Percentiles rank a stretch among this genome's conserved stretches.
Conservation (phyloP, 768 basidiomycete genomes). For the Termitomyces bulborhizus region DNA sequence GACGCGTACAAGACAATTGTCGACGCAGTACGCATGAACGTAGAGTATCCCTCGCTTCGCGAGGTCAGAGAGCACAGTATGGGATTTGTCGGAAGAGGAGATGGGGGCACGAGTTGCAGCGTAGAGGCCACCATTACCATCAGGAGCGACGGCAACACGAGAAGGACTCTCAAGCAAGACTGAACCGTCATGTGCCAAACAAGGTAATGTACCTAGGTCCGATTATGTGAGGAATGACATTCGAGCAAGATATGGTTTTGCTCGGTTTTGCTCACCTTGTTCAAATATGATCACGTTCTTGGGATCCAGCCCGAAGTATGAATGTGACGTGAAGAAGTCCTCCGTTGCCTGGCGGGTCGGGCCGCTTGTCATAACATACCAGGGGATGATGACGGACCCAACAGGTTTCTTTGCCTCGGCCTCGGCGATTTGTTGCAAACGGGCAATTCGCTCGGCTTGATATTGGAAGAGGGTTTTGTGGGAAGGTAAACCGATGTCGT, state of each 20-base stretch:
- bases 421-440: slow-evolving; percentile 75
- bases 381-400: slow-evolving; percentile 73
- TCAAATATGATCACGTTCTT: slow-evolving; percentile 91
- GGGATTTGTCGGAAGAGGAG: slow-evolving; percentile 47
- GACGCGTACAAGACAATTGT: slow-evolving; percentile 97
- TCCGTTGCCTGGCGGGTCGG: slow-evolving; percentile 88
- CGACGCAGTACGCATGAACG: slow-evolving; percentile 94
- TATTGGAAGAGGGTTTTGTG: slow-evolving; percentile 94
- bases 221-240: neutral
- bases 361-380: slow-evolving; percentile 99
- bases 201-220: slow-evolving; percentile 82
- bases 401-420: slow-evolving; percentile 40
- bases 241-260: slow-evolving; percentile 8
- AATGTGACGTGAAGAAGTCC: slow-evolving; percentile 70
- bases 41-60: slow-evolving; percentile 70
- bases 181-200: slow-evolving; percentile 91
- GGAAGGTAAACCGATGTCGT: slow-evolving; percentile 92
- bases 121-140: slow-evolving; percentile 97
- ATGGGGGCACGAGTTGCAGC: slow-evolving; percentile 83
- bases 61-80: slow-evolving; percentile 83
- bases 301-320: slow-evolving; percentile 75
- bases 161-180: slow-evolving; percentile 78
- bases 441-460: slow-evolving; percentile 93
- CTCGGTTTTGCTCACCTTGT: slow-evolving; percentile 62
- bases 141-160: slow-evolving; percentile 89